phyloP scores from a whole-genome alignment of 164 flowering plant genomes.

The Annona cherimola region DNA sequence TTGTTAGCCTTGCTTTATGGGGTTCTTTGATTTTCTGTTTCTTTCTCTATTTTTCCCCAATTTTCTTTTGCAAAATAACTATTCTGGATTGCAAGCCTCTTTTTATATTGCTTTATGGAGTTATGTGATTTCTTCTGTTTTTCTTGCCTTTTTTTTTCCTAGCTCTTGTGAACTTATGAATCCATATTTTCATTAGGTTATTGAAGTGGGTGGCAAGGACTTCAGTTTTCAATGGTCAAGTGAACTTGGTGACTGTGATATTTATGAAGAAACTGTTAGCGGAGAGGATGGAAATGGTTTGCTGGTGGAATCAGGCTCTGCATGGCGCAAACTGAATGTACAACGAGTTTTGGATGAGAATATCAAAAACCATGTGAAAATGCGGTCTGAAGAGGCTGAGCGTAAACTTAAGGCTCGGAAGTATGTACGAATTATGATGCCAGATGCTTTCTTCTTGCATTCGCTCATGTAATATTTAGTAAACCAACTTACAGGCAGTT shows the following conservation, averaged over 20 bases:
- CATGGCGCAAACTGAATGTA: conserved; percentile 90
- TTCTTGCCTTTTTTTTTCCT: not conserved
- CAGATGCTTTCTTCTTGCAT: not conserved
- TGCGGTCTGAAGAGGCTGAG: conserved; percentile 93
- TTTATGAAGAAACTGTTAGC: conserved; percentile 82
- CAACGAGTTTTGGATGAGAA: conserved; percentile 92
- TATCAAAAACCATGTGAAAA: conserved; percentile 87
- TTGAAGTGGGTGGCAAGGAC: conserved; percentile 90
- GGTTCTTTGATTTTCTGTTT: too few relatives aligned
- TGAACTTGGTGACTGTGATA: conserved; percentile 82
- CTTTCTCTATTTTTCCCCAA: too few relatives aligned
- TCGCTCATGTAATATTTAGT: not conserved
- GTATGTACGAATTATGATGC: conserved; percentile 41
- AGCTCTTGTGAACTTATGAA: not conserved
- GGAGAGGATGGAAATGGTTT: conserved; percentile 82
- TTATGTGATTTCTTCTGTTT: not conserved
- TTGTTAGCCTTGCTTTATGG: too few relatives aligned
- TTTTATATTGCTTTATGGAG: not conserved
- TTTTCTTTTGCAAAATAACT: not conserved
- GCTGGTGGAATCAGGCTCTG: conserved; percentile 88
- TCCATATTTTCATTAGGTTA: conserved; percentile 47
- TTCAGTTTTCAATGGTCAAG: conserved; percentile 86
- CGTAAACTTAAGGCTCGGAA: conserved; percentile 68
- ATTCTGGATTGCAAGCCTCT: not conserved
- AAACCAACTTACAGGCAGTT: not conserved